These are phyloP conservation scores for Decorospora gaudefroyi DNA, from an alignment of 2,329 filamentous ascomycete species.

Conservation along the genomic window DNA sequence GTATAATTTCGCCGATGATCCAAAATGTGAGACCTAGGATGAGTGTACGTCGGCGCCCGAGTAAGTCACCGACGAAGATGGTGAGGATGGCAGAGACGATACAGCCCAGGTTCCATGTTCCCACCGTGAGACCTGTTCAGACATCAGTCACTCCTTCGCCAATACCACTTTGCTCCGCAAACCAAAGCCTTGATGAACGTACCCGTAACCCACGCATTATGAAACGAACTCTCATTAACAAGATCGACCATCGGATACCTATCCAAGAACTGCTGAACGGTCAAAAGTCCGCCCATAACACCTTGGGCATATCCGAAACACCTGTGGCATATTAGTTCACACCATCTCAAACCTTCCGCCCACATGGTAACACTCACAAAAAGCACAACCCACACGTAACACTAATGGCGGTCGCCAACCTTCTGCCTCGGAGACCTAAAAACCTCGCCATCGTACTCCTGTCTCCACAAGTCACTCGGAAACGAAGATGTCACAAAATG, in stretches of 20 bases:
- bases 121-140: slow-evolving; percentile 34
- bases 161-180: background rate
- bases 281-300: slow-evolving; percentile 71
- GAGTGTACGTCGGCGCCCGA: slow-evolving; percentile 57
- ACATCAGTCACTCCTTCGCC: background rate
- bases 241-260: slow-evolving; percentile 36
- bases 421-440: slow-evolving; percentile 28
- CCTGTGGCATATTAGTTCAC: slow-evolving; percentile 29
- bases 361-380: slow-evolving; percentile 22
- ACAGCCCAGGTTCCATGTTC: slow-evolving; percentile 55
- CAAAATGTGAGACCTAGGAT: slow-evolving; percentile 57
- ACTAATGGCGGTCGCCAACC: slow-evolving; percentile 30
- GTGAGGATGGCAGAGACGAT: slow-evolving; percentile 61
- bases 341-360: background rate
- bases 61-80: slow-evolving; percentile 55
- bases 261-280: slow-evolving; percentile 63
- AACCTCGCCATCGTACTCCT: slow-evolving; percentile 27
- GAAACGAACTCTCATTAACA: slow-evolving; percentile 23
- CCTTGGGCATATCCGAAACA: slow-evolving; percentile 67
- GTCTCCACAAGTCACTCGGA: background rate
- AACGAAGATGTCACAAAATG: background rate
- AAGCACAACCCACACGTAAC: slow-evolving; percentile 36
- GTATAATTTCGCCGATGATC: slow-evolving; percentile 56
- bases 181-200: background rate
- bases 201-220: slow-evolving; percentile 36